Conservation (phyloP, 2,329 filamentous ascomycete species). For the Corniculantispora saksenae region DNA sequence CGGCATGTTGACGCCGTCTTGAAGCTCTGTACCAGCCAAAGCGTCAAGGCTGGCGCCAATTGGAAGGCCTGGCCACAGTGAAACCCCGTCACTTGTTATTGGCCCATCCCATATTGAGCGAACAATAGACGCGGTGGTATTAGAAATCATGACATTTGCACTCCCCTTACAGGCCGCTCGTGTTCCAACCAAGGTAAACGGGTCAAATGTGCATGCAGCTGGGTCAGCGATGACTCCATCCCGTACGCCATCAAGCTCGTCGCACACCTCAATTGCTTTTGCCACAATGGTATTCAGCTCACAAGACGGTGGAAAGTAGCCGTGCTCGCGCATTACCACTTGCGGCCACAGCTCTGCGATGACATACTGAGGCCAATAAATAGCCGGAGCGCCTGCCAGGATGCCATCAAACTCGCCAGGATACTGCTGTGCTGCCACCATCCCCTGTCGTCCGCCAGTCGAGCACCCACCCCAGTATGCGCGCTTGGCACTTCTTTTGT, state of each 20-base stretch:
- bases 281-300: slow-evolving; percentile 36
- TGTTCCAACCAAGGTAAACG: slow-evolving; percentile 23
- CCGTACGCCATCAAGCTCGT: slow-evolving; percentile 26
- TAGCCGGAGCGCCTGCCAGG: slow-evolving; percentile 46
- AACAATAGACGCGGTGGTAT: background rate
- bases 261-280: slow-evolving; percentile 37
- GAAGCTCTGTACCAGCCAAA: background rate
- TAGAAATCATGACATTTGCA: background rate
- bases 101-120: background rate
- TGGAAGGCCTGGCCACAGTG: background rate
- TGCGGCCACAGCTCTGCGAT: slow-evolving; percentile 25
- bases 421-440: slow-evolving; percentile 52
- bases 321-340: slow-evolving; percentile 26
- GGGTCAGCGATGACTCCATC: slow-evolving; percentile 28
- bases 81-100: background rate
- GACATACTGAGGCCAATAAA: slow-evolving; percentile 37
- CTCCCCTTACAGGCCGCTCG: background rate
- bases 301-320: slow-evolving; percentile 32
- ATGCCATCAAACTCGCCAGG: slow-evolving; percentile 57
- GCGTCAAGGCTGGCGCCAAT: background rate
- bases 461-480: slow-evolving; percentile 56
- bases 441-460: slow-evolving; percentile 57
- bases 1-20: background rate
- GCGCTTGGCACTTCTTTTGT: slow-evolving; percentile 36
- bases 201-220: slow-evolving; percentile 26